A percentile compares a stretch with the other conserved stretches of the same genome.
Evolutionary conservation across 225 moss, liverwort and hornwort species (phyloP).

Genomic region (Physcomitrium patens): DNA sequence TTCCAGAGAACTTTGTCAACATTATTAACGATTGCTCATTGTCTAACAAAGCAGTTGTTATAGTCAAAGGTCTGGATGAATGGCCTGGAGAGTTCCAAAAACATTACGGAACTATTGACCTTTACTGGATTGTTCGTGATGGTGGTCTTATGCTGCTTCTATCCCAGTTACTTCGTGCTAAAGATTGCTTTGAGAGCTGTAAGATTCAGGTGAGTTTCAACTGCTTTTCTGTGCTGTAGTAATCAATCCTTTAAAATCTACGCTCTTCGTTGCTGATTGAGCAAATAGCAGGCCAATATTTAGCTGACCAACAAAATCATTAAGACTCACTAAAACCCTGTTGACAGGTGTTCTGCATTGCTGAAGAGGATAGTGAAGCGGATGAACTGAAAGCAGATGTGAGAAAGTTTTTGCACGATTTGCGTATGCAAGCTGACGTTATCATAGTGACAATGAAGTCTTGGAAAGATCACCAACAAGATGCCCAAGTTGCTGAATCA

Average conservation of each 20-base stretch:
- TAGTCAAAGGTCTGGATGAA: slow-evolving; percentile 97
- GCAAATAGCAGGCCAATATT: not conserved
- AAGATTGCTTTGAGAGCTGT: slow-evolving; percentile 96
- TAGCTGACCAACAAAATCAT: not conserved
- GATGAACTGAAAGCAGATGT: slow-evolving; percentile 97
- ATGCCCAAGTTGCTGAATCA: slow-evolving; percentile 57
- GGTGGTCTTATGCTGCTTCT: slow-evolving; percentile 98
- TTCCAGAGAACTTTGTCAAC: slow-evolving; percentile 86
- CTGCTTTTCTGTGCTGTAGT: slow-evolving; percentile 3
- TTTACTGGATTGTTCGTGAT: slow-evolving; percentile 99
- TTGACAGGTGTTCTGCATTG: slow-evolving; percentile 90
- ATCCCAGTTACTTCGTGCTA: slow-evolving; percentile 97
- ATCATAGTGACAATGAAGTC: slow-evolving; percentile 99
- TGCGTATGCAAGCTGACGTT: slow-evolving; percentile 97
- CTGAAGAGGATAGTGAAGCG: slow-evolving; percentile 96
- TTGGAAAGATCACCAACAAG: slow-evolving; percentile 91
- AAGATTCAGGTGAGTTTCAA: slow-evolving; percentile 74
- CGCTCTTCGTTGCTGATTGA: slow-evolving; percentile 14
- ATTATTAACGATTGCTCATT: slow-evolving; percentile 97
- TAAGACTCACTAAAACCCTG: slow-evolving; percentile 16
- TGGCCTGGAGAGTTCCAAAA: slow-evolving; percentile 97
- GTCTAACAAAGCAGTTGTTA: slow-evolving; percentile 96
- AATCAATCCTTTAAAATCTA: slow-evolving; percentile 16
- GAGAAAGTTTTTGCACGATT: slow-evolving; percentile 94
- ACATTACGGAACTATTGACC: slow-evolving; percentile 95